These are phyloP conservation scores for Ensete glaucum DNA, from an alignment of 176 grass and related monocot species.

Conservation along the genomic window DNA sequence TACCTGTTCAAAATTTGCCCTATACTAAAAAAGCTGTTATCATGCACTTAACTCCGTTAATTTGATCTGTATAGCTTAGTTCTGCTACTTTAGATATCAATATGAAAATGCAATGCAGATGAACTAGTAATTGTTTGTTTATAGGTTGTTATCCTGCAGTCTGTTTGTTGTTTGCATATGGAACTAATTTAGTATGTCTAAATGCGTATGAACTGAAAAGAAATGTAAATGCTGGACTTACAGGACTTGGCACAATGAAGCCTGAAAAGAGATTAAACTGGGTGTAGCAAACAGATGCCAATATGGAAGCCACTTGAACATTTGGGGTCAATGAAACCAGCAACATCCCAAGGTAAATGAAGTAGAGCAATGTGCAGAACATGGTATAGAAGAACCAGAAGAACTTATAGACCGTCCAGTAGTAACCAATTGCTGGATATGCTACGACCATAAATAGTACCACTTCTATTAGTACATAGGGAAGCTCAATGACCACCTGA, in stretches of 20 bases:
- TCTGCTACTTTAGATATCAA: too few species aligned
- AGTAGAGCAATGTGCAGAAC: constrained; percentile 56
- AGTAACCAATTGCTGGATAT: constrained; percentile 63
- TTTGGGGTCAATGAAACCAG: constrained; percentile 47
- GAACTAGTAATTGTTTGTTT: too few species aligned
- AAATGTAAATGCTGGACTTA: constrained; percentile 31
- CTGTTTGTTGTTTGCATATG: not conserved
- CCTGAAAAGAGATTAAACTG: constrained; percentile 51
- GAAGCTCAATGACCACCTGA: constrained; percentile 59
- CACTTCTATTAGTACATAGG: constrained; percentile 40
- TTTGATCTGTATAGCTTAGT: too few species aligned
- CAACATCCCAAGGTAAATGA: constrained; percentile 68
- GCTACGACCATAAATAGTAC: constrained; percentile 43
- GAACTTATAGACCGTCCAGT: constrained; percentile 48
- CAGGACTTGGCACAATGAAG: constrained; percentile 48
- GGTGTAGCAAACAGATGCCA: constrained; percentile 49
- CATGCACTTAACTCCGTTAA: too few species aligned
- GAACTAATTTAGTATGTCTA: not conserved
- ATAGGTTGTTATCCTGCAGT: not conserved
- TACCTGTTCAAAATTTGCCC: too few species aligned
- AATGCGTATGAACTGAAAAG: not conserved
- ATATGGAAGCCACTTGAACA: constrained; percentile 45
- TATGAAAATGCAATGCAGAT: not conserved
- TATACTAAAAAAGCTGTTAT: too few species aligned
- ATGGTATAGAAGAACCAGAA: constrained; percentile 59